Evolutionary conservation across 495 filamentous ascomycete species (phyloP).

Genomic region (Chlorociboria aeruginascens): DNA sequence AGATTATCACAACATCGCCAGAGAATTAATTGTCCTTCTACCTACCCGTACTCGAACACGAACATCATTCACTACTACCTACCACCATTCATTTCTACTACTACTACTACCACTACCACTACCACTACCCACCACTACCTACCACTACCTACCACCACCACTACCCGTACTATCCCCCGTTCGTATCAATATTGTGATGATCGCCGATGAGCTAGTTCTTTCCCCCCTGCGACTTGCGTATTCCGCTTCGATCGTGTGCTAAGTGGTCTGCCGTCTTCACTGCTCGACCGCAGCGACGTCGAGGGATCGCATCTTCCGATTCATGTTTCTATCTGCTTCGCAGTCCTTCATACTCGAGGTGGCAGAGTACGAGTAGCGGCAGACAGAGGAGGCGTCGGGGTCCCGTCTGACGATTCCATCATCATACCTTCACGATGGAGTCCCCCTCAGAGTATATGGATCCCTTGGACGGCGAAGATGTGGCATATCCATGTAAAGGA

Average conservation of each 20-base stretch:
- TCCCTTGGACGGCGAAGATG: constrained; percentile 78
- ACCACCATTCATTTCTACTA: no score
- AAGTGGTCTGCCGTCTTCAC: not conserved
- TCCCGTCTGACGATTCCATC: constrained; percentile 1
- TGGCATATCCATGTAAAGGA: constrained; percentile 86
- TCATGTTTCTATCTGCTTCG: constrained; percentile 12
- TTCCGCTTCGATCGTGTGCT: constrained; percentile 8
- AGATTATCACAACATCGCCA: not conserved
- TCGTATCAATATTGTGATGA: not conserved
- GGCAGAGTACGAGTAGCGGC: constrained; percentile 9
- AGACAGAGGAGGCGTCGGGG: constrained; percentile 3
- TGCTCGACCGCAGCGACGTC: constrained; percentile 1
- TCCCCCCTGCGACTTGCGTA: constrained; percentile 10
- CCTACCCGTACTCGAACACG: not conserved
- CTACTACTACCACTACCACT: no score
- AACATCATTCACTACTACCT: not conserved
- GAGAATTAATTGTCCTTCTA: not conserved
- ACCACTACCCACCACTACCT: no score
- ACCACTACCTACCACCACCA: no score
- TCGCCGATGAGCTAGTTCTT: constrained; percentile 6
- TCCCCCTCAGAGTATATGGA: constrained; percentile 58
- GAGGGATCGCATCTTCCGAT: constrained; percentile 12
- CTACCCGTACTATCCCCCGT: no score
- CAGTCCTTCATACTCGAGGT: constrained; percentile 11
- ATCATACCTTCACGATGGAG: constrained; percentile 32